Conservation (phyloP, 371 early-diverging fungal genomes). For the Mycotypha africana region DNA sequence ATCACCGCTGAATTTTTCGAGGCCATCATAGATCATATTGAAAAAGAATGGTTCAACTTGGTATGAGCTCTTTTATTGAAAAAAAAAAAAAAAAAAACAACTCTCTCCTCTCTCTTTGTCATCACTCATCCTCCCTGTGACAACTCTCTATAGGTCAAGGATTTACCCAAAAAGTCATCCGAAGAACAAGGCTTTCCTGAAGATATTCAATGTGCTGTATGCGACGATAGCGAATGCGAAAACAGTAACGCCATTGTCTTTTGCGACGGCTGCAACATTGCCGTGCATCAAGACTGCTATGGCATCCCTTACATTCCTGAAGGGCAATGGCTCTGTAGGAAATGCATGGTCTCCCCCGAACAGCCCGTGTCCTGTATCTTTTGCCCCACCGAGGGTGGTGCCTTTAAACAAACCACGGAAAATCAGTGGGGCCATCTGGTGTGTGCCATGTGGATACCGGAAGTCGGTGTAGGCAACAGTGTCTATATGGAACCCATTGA, state of each 20-base stretch:
- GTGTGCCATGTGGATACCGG: slow-evolving; percentile 96
- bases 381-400: slow-evolving; percentile 94
- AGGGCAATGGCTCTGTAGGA: slow-evolving; percentile 98
- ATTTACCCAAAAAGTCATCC: slow-evolving; percentile 23
- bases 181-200: slow-evolving; percentile 51
- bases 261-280: slow-evolving; percentile 98
- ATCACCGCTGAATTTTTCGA: slow-evolving; percentile 71
- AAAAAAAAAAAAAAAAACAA: too few species aligned
- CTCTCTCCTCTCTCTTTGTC: too few species aligned
- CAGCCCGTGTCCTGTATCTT: slow-evolving; percentile 87
- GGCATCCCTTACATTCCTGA: slow-evolving; percentile 99
- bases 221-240: slow-evolving; percentile 94
- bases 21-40: slow-evolving; percentile 84
- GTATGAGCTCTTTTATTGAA: slow-evolving; percentile 38
- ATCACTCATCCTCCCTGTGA: too few species aligned
- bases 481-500: slow-evolving; percentile 98
- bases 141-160: slow-evolving; percentile 38
- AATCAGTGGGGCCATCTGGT: slow-evolving; percentile 95
- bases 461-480: slow-evolving; percentile 80
- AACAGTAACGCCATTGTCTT: slow-evolving; percentile 98
- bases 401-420: slow-evolving; percentile 93
- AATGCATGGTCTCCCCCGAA: slow-evolving; percentile 93
- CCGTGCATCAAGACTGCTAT: slow-evolving; percentile 99
- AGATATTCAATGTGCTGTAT: slow-evolving; percentile 89
- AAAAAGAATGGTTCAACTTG: slow-evolving; percentile 95